Percentiles rank a stretch among this genome's conserved stretches.
Evolutionary conservation across 1,139 yeast species (phyloP).

Genomic region (Lodderomyces jiufengensis): DNA sequence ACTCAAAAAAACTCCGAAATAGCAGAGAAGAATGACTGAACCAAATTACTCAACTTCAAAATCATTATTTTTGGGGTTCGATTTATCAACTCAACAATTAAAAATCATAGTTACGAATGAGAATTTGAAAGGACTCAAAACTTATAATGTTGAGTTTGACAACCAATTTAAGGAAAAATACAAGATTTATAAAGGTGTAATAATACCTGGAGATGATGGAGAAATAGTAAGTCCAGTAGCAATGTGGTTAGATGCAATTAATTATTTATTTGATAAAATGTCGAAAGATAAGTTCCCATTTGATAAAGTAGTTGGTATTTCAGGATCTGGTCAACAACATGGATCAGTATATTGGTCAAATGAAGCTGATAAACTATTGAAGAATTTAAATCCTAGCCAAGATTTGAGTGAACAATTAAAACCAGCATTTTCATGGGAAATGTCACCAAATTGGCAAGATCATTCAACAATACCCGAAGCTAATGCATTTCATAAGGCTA

Average conservation of each 20-base stretch:
- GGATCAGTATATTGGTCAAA: constrained; percentile 82
- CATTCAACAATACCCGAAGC: constrained; percentile 79
- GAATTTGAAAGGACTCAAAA: constrained; percentile 47
- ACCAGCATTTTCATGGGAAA: constrained; percentile 55
- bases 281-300: constrained; percentile 53
- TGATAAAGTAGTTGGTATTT: constrained; percentile 57
- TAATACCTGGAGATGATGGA: constrained; percentile 42
- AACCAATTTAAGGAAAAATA: constrained; percentile 52
- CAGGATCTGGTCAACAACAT: constrained; percentile 92
- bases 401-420: constrained; percentile 45
- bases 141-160: constrained; percentile 73
- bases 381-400: constrained; percentile 19
- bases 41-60: constrained; percentile 14
- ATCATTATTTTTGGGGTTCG: constrained; percentile 65
- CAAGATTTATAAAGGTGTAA: constrained; percentile 69
- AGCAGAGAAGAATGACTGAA: constrained; percentile 1
- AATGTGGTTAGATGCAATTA: constrained; percentile 88
- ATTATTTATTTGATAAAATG: constrained; percentile 58
- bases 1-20: background rate
- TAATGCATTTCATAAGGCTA: constrained; percentile 51
- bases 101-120: constrained; percentile 68
- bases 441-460: constrained; percentile 94
- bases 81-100: constrained; percentile 85
- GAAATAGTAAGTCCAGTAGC: constrained; percentile 75
- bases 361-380: constrained; percentile 40